phyloP scores from a whole-genome alignment of 208 protist genomes.

The Trypanosoma grayi region DNA sequence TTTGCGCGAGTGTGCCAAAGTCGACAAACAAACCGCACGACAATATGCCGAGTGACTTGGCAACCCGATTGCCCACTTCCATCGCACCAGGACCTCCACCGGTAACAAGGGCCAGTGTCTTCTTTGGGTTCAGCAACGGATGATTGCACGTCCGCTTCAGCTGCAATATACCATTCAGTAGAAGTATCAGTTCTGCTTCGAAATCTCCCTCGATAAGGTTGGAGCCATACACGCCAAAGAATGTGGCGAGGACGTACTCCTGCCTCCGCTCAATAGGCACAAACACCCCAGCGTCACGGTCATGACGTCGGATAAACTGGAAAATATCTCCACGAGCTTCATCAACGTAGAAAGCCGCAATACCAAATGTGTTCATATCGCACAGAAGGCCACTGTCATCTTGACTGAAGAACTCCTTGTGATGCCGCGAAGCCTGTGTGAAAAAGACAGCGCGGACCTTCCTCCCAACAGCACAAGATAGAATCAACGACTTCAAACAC shows the following conservation, averaged over 20 bases:
- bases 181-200: slow-evolving; percentile 81
- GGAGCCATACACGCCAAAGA: slow-evolving; percentile 92
- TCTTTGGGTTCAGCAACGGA: slow-evolving; percentile 69
- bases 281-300: slow-evolving; percentile 79
- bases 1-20: slow-evolving; percentile 79
- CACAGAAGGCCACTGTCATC: slow-evolving; percentile 84
- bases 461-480: slow-evolving; percentile 78
- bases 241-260: slow-evolving; percentile 86
- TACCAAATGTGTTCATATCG: slow-evolving; percentile 88
- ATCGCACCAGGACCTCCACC: slow-evolving; percentile 92
- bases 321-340: slow-evolving; percentile 74
- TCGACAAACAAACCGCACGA: slow-evolving; percentile 91
- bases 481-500: slow-evolving; percentile 88
- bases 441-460: slow-evolving; percentile 90
- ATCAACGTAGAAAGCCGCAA: slow-evolving; percentile 86
- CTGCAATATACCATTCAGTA: slow-evolving; percentile 82
- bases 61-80: slow-evolving; percentile 93
- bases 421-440: slow-evolving; percentile 62
- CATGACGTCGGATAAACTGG: slow-evolving; percentile 84
- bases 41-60: slow-evolving; percentile 86
- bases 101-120: slow-evolving; percentile 85
- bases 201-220: slow-evolving; percentile 92
- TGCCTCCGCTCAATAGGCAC: slow-evolving; percentile 83
- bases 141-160: slow-evolving; percentile 66
- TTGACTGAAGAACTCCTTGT: slow-evolving; percentile 90